Evolutionary conservation across 169 alveolate species (phyloP).

Genomic region (Plasmodium reichenowi): DNA sequence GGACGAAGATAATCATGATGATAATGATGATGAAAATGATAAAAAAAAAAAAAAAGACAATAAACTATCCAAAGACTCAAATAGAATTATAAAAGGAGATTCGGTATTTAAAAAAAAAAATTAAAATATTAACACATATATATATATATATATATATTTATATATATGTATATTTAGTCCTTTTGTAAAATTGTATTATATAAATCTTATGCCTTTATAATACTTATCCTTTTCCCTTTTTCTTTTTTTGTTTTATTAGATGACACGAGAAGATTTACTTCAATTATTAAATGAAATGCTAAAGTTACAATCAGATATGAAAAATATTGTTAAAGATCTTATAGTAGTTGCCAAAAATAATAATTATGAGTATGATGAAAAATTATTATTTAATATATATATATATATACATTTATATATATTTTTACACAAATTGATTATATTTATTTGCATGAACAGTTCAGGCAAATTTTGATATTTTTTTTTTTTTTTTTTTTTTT

Average conservation of each 20-base stretch:
- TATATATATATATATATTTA: constrained; percentile 10
- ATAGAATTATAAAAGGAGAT: constrained; percentile 61
- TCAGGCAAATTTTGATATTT: too few relatives aligned
- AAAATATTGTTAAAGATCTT: constrained; percentile 79
- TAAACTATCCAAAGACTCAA: constrained; percentile 23
- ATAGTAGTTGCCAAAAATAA: constrained; percentile 75
- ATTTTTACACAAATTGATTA: neutral
- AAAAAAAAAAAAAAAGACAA: constrained; percentile 31
- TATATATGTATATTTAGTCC: neutral
- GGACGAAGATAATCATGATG: constrained; percentile 77
- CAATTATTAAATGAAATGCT: constrained; percentile 82
- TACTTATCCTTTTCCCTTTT: neutral
- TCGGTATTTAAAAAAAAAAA: constrained; percentile 29
- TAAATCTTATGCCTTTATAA: neutral
- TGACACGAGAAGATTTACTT: constrained; percentile 80
- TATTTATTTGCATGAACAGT: too few relatives aligned
- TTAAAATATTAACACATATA: neutral
- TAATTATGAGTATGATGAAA: constrained; percentile 61
- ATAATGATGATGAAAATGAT: constrained; percentile 60
- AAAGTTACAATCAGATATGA: constrained; percentile 83
- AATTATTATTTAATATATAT: neutral
- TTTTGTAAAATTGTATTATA: neutral
- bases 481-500: neutral
- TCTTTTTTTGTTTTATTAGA: constrained; percentile 17
- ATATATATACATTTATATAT: constrained; percentile 3